These are phyloP conservation scores for Diaporthe citrichinensis DNA, from an alignment of 2,329 filamentous ascomycete genomes.

Conservation along the genomic window DNA sequence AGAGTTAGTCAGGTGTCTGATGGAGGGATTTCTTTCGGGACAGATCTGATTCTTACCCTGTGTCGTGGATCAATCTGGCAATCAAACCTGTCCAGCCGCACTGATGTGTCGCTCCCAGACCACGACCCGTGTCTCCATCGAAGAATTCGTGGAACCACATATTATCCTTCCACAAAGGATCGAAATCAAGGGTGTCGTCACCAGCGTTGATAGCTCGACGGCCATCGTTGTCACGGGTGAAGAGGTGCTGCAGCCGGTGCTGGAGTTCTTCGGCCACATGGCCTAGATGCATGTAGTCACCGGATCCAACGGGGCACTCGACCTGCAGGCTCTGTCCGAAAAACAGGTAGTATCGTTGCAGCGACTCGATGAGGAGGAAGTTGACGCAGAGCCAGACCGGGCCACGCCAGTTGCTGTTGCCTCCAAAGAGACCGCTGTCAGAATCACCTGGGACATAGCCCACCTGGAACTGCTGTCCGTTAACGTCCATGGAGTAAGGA, in stretches of 20 bases:
- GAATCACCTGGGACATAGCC: constrained; percentile 96
- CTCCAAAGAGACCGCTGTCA: constrained; percentile 93
- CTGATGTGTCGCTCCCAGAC: constrained; percentile 92
- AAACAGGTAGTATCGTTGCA: constrained; percentile 97
- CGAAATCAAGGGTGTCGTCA: constrained; percentile 88
- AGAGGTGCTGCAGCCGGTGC: constrained; percentile 92
- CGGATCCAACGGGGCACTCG: constrained; percentile 93
- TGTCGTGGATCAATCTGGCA: constrained; percentile 97
- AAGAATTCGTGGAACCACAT: constrained; percentile 99
- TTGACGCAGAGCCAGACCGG: constrained; percentile 98
- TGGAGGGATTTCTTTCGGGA: not conserved
- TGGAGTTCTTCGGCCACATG: constrained; percentile 96
- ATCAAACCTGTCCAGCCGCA: constrained; percentile 97
- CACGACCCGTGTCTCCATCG: constrained; percentile 90
- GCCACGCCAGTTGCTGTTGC: constrained; percentile 98
- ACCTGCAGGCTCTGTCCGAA: constrained; percentile 91
- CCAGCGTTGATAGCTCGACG: constrained; percentile 90
- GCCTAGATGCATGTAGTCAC: constrained; percentile 94
- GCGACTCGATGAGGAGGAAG: constrained; percentile 91
- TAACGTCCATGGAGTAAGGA: constrained; percentile 95
- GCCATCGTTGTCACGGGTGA: constrained; percentile 86
- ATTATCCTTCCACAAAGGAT: constrained; percentile 92
- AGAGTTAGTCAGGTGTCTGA: constrained; percentile 55
- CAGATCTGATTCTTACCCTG: constrained; percentile 75
- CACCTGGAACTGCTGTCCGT: constrained; percentile 89